These are phyloP conservation scores for Ambispora gerdemannii DNA, from an alignment of 192 early-diverging fungal genomes.

Conservation along the genomic window DNA sequence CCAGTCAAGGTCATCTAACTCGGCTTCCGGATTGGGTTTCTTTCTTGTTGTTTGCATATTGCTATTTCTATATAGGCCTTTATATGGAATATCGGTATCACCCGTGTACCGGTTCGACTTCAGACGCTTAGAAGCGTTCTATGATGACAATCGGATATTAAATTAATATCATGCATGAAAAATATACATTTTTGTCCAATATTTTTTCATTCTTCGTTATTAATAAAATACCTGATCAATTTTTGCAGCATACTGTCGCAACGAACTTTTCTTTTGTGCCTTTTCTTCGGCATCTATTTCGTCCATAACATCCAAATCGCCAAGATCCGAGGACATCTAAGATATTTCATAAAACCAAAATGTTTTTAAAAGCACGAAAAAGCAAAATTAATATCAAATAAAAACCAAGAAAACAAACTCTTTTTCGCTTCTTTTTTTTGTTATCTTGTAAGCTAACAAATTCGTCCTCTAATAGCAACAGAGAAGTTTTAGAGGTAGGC, in stretches of 20 bases:
- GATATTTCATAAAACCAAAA: too few relatives aligned
- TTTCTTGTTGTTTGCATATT: slow-evolving; percentile 37
- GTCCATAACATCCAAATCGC: slow-evolving; percentile 69
- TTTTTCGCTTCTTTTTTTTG: slow-evolving; percentile 36
- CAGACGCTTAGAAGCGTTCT: slow-evolving; percentile 41
- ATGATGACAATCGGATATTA: slow-evolving; percentile 26
- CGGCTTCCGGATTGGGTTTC: slow-evolving; percentile 44
- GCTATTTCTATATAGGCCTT: slow-evolving; percentile 47
- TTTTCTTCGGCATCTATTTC: slow-evolving; percentile 83
- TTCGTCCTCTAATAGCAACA: slow-evolving; percentile 35
- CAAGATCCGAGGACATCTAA: slow-evolving; percentile 60
- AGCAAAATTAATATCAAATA: too few relatives aligned
- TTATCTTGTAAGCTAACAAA: slow-evolving; percentile 39
- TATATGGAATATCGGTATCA: slow-evolving; percentile 82
- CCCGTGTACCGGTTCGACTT: slow-evolving; percentile 51
- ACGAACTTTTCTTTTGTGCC: slow-evolving; percentile 55
- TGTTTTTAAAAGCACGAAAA: too few relatives aligned
- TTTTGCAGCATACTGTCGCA: slow-evolving; percentile 61
- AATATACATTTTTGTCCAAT: neutral
- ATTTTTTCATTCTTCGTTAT: neutral
- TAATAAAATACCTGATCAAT: slow-evolving; percentile 54
- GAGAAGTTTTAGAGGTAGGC: neutral
- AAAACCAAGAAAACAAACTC: slow-evolving; percentile 31
- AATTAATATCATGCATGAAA: slow-evolving; percentile 17
- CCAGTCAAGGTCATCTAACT: slow-evolving; percentile 60